Percentiles rank a stretch among this genome's conserved stretches.
phyloP scores from a whole-genome alignment of 2,329 filamentous ascomycete species.

The Clonostachys chloroleuca region DNA sequence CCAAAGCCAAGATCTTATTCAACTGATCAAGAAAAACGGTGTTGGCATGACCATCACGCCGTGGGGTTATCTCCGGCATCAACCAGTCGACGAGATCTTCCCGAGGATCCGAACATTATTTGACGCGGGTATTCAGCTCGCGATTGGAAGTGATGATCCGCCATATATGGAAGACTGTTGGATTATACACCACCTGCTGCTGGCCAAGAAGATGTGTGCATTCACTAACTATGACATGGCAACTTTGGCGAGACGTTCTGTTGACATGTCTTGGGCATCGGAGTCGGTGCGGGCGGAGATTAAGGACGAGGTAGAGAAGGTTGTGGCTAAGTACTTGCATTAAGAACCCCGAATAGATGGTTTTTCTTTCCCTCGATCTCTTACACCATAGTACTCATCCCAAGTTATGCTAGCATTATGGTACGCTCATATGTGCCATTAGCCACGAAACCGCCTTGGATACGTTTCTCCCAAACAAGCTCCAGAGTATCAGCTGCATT shows the following conservation, averaged over 20 bases:
- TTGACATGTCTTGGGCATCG: slow-evolving; percentile 38
- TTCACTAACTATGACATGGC: slow-evolving; percentile 34
- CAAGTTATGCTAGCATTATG: no score
- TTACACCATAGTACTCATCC: no score
- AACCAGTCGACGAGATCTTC: slow-evolving; percentile 38
- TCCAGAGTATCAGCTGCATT: no score
- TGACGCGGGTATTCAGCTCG: slow-evolving; percentile 57
- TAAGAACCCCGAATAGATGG: no score
- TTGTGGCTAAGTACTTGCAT: no score
- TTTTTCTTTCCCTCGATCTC: no score
- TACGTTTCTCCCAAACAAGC: no score
- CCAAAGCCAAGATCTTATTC: slow-evolving; percentile 51
- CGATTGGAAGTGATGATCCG: slow-evolving; percentile 67
- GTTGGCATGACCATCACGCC: slow-evolving; percentile 66
- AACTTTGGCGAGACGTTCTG: slow-evolving; percentile 28
- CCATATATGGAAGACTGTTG: slow-evolving; percentile 62
- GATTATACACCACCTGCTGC: slow-evolving; percentile 40
- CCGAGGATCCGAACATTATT: slow-evolving; percentile 41
- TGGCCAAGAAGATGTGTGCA: slow-evolving; percentile 32
- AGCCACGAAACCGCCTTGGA: no score
- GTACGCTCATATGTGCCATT: no score
- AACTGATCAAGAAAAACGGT: slow-evolving; percentile 47
- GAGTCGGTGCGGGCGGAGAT: slow-evolving; percentile 22
- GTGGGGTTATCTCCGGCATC: slow-evolving; percentile 4
- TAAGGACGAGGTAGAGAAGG: slow-evolving; percentile 10